Evolutionary conservation across 83 land plant species (phyloP).

Genomic region (Picea mariana): DNA sequence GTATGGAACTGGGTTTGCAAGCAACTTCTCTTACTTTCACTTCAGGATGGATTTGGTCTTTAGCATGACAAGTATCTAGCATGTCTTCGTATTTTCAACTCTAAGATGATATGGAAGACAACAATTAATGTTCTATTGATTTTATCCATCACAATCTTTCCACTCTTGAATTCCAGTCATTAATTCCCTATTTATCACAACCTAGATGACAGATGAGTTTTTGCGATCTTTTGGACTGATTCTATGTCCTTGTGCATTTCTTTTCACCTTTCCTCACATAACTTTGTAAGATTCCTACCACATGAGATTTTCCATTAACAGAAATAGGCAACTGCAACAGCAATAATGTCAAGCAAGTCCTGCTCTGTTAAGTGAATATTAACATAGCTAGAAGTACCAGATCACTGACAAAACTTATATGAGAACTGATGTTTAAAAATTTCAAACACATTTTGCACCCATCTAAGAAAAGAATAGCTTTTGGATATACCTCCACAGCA

Average conservation of each 20-base stretch:
- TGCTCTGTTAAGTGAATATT: neutral
- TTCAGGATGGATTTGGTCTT: neutral
- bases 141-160: too few species aligned
- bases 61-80: neutral
- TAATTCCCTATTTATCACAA: neutral
- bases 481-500: constrained; percentile 68
- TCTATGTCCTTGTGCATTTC: neutral
- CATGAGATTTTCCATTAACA: too few species aligned
- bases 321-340: neutral
- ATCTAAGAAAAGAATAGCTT: constrained; percentile 2
- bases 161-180: neutral
- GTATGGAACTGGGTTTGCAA: neutral
- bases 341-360: neutral
- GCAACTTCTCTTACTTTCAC: neutral
- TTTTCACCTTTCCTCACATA: neutral
- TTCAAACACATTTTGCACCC: neutral
- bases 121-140: too few species aligned
- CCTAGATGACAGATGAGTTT: neutral
- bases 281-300: neutral
- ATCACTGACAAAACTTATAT: neutral
- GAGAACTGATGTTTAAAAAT: neutral
- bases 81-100: neutral
- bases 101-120: neutral
- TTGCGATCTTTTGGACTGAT: neutral
- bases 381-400: neutral